These are phyloP conservation scores for Mycena polygramma DNA, from an alignment of 768 basidiomycete species.

Conservation along the genomic window DNA sequence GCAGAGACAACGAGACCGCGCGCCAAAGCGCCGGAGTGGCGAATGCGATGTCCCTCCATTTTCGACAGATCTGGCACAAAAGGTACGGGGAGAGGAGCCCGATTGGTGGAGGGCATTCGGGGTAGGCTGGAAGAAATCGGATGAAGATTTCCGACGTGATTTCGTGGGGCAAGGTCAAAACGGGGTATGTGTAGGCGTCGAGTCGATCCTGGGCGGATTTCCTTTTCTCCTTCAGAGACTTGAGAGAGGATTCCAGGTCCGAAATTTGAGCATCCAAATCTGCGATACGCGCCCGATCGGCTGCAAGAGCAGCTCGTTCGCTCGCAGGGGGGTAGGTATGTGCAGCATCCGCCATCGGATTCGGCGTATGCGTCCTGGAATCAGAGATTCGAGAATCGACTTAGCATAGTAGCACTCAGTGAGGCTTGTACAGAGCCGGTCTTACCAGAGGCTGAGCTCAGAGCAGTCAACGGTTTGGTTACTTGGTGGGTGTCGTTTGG, in stretches of 20 bases:
- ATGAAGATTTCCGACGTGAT: conserved; percentile 12
- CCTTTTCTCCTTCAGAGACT: background rate
- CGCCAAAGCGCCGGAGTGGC: conserved; percentile 15
- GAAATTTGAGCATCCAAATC: background rate
- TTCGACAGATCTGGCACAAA: too few species aligned
- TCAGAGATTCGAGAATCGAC: too few species aligned
- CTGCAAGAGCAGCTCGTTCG: background rate
- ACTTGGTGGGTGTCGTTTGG: too few species aligned
- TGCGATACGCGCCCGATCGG: background rate
- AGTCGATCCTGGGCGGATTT: background rate
- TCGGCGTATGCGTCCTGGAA: too few species aligned
- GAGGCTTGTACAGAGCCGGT: too few species aligned
- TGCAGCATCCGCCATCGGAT: too few species aligned
- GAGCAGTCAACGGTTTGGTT: too few species aligned
- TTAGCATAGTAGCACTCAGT: too few species aligned
- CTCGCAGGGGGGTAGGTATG: too few species aligned
- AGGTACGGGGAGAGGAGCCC: background rate
- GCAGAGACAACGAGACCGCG: background rate
- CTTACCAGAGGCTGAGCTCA: too few species aligned
- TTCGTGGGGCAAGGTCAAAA: conserved; percentile 10
- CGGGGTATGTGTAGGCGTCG: conserved; percentile 11
- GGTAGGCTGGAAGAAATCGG: conserved; percentile 14
- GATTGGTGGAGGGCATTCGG: background rate
- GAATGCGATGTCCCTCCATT: conserved; percentile 10
- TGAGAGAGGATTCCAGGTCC: background rate